Base-by-base conservation (phyloP, 441 rosid genomes). In the Isatis lusitanica region DNA sequence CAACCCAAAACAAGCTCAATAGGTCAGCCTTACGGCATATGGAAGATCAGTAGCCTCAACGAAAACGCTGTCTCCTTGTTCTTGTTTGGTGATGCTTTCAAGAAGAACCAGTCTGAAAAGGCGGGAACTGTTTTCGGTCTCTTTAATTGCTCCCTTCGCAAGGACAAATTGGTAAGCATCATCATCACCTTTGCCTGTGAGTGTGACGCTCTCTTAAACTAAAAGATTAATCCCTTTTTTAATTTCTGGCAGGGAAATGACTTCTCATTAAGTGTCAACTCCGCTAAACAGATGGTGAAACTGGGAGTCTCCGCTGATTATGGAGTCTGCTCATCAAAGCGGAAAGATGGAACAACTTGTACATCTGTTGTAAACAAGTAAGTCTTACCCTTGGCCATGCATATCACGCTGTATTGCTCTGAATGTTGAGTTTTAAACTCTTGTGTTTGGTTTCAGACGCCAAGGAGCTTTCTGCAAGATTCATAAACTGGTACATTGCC, bases 31-130 rank as follows among this genome's bases (percentile, higher is more conserved):
- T 93, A 90, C 78, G 74, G 80, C 63, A 85, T 93, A 33, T 93
- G 98, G 93, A 93, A 87, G 77, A 21, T 93, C 53, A 85, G 97
- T 63, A 77, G 90, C 78, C 78, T 95, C 73, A 87, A 82, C 74
- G 94, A 88, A 63, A 86, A 76, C 78, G 80, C 71, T 30, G 59
- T 87, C 68, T 87, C 99, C 58, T 74, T 95, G 66, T 95, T 95
- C 85, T 80, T 95, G 87, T 95, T 95, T 81, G 91, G 95, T 57
- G 97, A 91, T 74, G 97, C 97, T 75, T 88, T 83, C 73, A 79
- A 83, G 80, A 82, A 82, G 69, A 81, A 85, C 79, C 56, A 77
- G 46, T 66, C 81, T 31, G 95, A 87, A 76, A 82, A 82, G 64
- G 89, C 85, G 31, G 99, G 96, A 78, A 78, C 97, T 1, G 91